Conservation (phyloP, 257 asterid genomes). For the Solanum chiquidenum region DNA sequence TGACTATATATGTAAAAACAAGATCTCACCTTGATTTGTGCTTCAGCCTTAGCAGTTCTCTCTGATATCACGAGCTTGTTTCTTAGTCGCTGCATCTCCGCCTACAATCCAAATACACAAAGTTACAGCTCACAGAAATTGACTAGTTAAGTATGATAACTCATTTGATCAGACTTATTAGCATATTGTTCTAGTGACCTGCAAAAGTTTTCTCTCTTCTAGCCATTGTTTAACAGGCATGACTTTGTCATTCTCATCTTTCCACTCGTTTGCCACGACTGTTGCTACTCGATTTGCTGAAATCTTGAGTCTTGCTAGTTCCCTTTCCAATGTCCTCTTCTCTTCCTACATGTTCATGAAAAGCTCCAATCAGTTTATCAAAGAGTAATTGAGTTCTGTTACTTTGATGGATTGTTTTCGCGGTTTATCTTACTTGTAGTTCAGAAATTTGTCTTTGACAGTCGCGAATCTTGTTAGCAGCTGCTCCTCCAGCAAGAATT, state of each 20-base stretch:
- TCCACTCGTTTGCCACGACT: slow-evolving; percentile 91
- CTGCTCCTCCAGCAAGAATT: slow-evolving; percentile 76
- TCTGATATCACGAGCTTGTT: slow-evolving; percentile 68
- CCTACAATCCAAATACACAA: slow-evolving; percentile 24
- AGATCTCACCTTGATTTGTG: slow-evolving; percentile 64
- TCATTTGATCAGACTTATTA: neutral
- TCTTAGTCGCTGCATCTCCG: slow-evolving; percentile 67
- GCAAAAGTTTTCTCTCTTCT: slow-evolving; percentile 75
- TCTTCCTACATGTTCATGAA: slow-evolving; percentile 46
- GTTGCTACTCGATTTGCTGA: slow-evolving; percentile 72
- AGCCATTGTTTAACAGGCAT: slow-evolving; percentile 98
- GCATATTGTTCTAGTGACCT: slow-evolving; percentile 22
- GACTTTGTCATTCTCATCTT: slow-evolving; percentile 76
- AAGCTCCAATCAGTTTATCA: neutral
- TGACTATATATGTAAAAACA: neutral
- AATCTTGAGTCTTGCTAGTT: slow-evolving; percentile 73
- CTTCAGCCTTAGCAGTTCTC: slow-evolving; percentile 74
- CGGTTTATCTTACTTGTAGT: slow-evolving; percentile 33
- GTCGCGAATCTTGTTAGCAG: slow-evolving; percentile 67
- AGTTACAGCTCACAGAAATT: neutral
- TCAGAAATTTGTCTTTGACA: slow-evolving; percentile 56
- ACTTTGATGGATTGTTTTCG: neutral
- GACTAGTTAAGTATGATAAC: neutral
- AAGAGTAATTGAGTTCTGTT: neutral
- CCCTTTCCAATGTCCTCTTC: slow-evolving; percentile 81